phyloP scores from a whole-genome alignment of 345 rosid species.

The Gossypium rotundifolium region DNA sequence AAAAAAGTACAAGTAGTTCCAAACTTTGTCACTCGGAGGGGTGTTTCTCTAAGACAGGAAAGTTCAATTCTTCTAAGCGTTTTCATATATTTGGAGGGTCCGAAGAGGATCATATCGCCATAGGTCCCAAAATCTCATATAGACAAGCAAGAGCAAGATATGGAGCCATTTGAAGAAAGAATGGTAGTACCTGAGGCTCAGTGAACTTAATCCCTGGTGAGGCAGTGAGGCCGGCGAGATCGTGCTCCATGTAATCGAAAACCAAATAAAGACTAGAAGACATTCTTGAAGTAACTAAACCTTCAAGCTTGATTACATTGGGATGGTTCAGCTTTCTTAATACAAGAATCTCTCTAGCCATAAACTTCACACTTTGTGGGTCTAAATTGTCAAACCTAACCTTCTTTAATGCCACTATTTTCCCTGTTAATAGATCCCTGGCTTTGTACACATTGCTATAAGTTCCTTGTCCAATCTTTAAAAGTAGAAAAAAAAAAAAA shows the following conservation, averaged over 20 bases:
- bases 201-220: constrained; percentile 66
- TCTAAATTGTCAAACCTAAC: constrained; percentile 89
- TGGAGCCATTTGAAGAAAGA: neutral
- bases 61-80: no score
- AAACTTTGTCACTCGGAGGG: no score
- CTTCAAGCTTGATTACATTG: constrained; percentile 81
- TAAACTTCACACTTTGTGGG: constrained; percentile 84
- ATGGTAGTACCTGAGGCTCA: constrained; percentile 70
- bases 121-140: constrained; percentile 7
- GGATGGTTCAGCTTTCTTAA: constrained; percentile 68
- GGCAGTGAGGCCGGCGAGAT: constrained; percentile 77
- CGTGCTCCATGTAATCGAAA: constrained; percentile 93
- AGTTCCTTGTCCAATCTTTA: constrained; percentile 94
- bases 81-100: no score
- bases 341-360: constrained; percentile 95
- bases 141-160: constrained; percentile 15
- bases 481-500: neutral
- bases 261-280: constrained; percentile 81
- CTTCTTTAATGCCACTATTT: constrained; percentile 87
- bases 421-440: constrained; percentile 65
- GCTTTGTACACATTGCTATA: constrained; percentile 96
- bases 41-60: no score
- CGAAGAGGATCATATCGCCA: no score
- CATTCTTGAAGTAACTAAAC: constrained; percentile 87
- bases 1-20: constrained; percentile 16